A percentile compares a stretch with the other conserved stretches of the same genome.
Evolutionary conservation across 495 filamentous ascomycete genomes (phyloP).

Genomic region (Penicillium goetzii): DNA sequence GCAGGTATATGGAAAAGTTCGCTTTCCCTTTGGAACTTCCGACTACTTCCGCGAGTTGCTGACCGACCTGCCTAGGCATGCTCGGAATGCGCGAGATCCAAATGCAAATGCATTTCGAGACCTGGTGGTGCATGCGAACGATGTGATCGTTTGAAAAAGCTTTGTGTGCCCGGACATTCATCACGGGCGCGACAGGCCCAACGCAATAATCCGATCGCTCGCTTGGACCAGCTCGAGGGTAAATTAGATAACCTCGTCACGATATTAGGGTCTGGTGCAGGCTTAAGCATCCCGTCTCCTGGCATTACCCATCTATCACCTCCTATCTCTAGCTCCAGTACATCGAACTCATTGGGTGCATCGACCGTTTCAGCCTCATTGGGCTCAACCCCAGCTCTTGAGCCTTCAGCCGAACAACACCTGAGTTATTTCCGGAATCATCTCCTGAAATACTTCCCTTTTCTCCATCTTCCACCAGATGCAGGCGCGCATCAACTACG

Average conservation of each 20-base stretch:
- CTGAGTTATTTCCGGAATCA: conserved; percentile 39
- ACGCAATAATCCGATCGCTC: conserved; percentile 16
- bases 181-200: conserved; percentile 26
- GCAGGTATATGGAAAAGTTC: conserved; percentile 8
- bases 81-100: conserved; percentile 53
- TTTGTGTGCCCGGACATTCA: conserved; percentile 32
- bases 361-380: conserved; percentile 37
- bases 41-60: background rate
- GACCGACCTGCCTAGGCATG: conserved; percentile 38
- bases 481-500: conserved; percentile 37
- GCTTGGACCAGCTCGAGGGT: conserved; percentile 29
- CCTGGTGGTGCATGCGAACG: conserved; percentile 47
- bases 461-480: conserved; percentile 39
- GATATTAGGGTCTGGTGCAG: background rate
- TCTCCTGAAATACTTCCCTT: conserved; percentile 42
- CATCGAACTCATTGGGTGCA: background rate
- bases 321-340: background rate
- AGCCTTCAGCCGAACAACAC: conserved; percentile 32
- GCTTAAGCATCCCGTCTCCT: background rate
- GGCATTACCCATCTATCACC: background rate
- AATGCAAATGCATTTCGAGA: conserved; percentile 53
- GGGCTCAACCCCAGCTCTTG: conserved; percentile 36
- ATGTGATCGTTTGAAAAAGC: conserved; percentile 45
- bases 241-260: conserved; percentile 11
- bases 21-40: background rate